These are phyloP conservation scores for Penicillium hordei DNA, from an alignment of 2,329 filamentous ascomycete species.

Conservation along the genomic window DNA sequence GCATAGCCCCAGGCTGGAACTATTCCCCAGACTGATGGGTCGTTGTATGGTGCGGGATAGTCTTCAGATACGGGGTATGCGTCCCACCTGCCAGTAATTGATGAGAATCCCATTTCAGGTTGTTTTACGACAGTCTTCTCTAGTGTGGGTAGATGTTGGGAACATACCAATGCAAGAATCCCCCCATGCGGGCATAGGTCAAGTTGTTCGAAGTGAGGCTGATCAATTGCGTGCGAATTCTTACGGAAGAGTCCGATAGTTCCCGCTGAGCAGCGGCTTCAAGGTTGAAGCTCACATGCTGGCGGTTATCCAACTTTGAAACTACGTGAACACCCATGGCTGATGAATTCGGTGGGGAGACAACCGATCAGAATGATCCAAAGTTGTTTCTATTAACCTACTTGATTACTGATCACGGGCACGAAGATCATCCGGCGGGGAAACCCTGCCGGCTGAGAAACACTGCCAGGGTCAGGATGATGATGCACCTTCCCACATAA, in stretches of 20 bases:
- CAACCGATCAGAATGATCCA: background rate
- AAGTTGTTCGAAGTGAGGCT: slow-evolving; percentile 24
- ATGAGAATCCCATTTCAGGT: background rate
- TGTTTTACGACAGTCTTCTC: background rate
- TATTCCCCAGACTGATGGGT: slow-evolving; percentile 46
- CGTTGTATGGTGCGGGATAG: slow-evolving; percentile 32
- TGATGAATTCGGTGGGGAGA: background rate
- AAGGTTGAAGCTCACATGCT: slow-evolving; percentile 21
- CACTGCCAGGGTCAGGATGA: background rate
- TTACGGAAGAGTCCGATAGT: slow-evolving; percentile 10
- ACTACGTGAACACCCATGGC: slow-evolving; percentile 30
- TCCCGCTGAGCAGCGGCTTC: background rate
- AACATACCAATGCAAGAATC: slow-evolving; percentile 14
- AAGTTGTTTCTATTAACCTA: background rate
- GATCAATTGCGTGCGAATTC: slow-evolving; percentile 18
- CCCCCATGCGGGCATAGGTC: slow-evolving; percentile 17
- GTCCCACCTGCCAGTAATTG: slow-evolving; percentile 39
- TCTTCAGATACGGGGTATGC: slow-evolving; percentile 44
- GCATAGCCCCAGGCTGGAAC: slow-evolving; percentile 53
- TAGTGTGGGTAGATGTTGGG: background rate
- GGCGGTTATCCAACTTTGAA: slow-evolving; percentile 27
- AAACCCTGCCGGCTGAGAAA: slow-evolving; percentile 2
- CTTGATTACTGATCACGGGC: background rate
- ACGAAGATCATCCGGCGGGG: background rate
- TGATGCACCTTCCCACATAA: background rate